phyloP scores from a whole-genome alignment of 371 early-diverging fungal genomes.

The Gilbertella persicaria region DNA sequence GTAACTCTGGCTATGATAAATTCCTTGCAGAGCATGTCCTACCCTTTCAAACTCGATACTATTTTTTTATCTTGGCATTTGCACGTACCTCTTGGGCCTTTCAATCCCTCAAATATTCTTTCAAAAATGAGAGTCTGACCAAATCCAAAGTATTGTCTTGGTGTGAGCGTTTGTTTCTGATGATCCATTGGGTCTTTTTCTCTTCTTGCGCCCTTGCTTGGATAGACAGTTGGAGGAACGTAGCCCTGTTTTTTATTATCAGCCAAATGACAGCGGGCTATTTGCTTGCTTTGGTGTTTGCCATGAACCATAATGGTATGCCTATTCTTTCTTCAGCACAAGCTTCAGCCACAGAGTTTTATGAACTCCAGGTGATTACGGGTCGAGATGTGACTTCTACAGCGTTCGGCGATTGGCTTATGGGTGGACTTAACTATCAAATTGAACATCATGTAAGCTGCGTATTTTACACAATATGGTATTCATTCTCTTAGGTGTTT shows the following conservation, averaged over 20 bases:
- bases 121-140: constrained; percentile 52
- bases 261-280: constrained; percentile 75
- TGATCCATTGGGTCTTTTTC: constrained; percentile 74
- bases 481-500: constrained; percentile 58
- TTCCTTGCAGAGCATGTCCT: constrained; percentile 64
- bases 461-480: not conserved
- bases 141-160: constrained; percentile 43
- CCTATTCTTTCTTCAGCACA: constrained; percentile 70
- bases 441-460: constrained; percentile 68
- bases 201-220: constrained; percentile 53
- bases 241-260: constrained; percentile 65
- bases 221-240: constrained; percentile 48
- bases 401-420: constrained; percentile 74
- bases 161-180: constrained; percentile 60
- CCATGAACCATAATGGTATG: constrained; percentile 90
- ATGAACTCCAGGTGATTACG: constrained; percentile 73
- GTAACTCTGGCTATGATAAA: constrained; percentile 42
- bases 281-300: constrained; percentile 75
- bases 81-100: constrained; percentile 78
- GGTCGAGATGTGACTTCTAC: constrained; percentile 73
- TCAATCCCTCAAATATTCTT: constrained; percentile 61
- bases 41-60: constrained; percentile 70
- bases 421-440: constrained; percentile 83
- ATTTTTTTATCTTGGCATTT: constrained; percentile 76
- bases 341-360: constrained; percentile 71